Conservation (phyloP, 176 grass and related monocot species). For the Cenchrus americanus region DNA sequence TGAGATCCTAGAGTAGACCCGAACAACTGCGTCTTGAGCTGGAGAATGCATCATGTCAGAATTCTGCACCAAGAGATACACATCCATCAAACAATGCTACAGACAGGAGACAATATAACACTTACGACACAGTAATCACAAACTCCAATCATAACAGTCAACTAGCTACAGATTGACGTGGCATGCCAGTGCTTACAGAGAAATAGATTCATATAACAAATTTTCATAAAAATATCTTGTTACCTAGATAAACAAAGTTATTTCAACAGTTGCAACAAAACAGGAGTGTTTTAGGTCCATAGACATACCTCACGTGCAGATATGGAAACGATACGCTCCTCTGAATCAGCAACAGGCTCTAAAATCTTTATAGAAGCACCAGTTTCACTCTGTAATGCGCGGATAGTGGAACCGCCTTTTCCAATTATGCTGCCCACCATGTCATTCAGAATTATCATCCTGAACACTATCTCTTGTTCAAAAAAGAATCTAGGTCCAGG, state of each 20-base stretch:
- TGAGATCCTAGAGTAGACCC: slow-evolving; percentile 67
- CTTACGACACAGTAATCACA: slow-evolving; percentile 15
- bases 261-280: slow-evolving; percentile 30
- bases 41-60: slow-evolving; percentile 81
- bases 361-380: slow-evolving; percentile 82
- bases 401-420: slow-evolving; percentile 70
- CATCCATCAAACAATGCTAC: slow-evolving; percentile 24
- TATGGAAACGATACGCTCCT: slow-evolving; percentile 64
- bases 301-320: slow-evolving; percentile 72
- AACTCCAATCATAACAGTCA: neutral
- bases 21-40: slow-evolving; percentile 70
- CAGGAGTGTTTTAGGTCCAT: neutral
- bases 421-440: slow-evolving; percentile 76
- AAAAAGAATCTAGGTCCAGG: slow-evolving; percentile 65
- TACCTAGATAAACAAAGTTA: slow-evolving; percentile 13
- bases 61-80: slow-evolving; percentile 62
- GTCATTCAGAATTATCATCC: slow-evolving; percentile 74
- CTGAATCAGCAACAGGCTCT: slow-evolving; percentile 58
- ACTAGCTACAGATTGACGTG: slow-evolving; percentile 11
- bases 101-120: slow-evolving; percentile 12
- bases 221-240: neutral
- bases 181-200: slow-evolving; percentile 15
- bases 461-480: slow-evolving; percentile 80
- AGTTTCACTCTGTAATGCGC: slow-evolving; percentile 74
- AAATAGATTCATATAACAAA: neutral